Conservation (phyloP, 495 filamentous ascomycete genomes). For the Recurvomyces mirabilis region DNA sequence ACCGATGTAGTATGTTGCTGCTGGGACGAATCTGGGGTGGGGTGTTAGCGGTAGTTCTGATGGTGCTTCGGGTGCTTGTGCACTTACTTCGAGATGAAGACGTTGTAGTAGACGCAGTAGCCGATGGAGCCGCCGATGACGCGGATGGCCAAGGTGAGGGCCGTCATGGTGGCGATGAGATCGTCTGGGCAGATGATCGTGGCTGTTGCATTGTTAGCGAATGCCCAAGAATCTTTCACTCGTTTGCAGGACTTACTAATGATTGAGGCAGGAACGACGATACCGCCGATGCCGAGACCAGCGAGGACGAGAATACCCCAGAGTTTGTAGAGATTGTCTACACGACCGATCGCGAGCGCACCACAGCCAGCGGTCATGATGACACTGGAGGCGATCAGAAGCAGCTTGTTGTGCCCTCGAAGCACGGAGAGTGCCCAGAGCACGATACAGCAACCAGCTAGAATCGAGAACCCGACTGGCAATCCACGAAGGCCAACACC, state of each 20-base stretch:
- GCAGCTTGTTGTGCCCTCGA: conserved; percentile 50
- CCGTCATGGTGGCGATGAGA: conserved; percentile 61
- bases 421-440: conserved; percentile 49
- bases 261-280: conserved; percentile 60
- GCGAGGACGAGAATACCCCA: conserved; percentile 54
- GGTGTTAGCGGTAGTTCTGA: background rate
- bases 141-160: conserved; percentile 36
- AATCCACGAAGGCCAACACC: conserved; percentile 56
- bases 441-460: conserved; percentile 51
- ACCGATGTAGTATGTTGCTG: conserved; percentile 40
- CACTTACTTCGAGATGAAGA: conserved; percentile 18
- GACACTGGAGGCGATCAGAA: conserved; percentile 50
- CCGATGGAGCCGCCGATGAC: conserved; percentile 26
- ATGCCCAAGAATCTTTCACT: background rate
- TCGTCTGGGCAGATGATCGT: conserved; percentile 66
- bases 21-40: conserved; percentile 18
- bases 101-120: conserved; percentile 24
- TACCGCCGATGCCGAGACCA: conserved; percentile 60
- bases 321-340: conserved; percentile 49
- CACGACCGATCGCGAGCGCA: conserved; percentile 42
- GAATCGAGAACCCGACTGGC: conserved; percentile 53
- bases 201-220: conserved; percentile 19
- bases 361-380: conserved; percentile 65
- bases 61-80: background rate
- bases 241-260: conserved; percentile 32